Evolutionary conservation across 306 rosid species (phyloP).

Genomic region (Castanea sativa): DNA sequence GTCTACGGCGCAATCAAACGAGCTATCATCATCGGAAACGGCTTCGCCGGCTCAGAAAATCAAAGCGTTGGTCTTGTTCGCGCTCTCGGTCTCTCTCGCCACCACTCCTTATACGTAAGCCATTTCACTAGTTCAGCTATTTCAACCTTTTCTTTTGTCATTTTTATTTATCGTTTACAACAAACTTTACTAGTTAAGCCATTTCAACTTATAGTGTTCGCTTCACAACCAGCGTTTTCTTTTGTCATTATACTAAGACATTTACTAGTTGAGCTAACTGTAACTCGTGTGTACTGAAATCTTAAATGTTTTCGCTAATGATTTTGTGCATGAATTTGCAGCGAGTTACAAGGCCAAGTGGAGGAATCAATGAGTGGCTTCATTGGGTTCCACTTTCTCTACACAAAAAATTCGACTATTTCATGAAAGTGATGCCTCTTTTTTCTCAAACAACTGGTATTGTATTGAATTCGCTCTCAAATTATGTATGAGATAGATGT

Average conservation of each 20-base stretch:
- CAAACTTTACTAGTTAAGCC: too few relatives aligned
- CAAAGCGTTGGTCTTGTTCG: constrained; percentile 84
- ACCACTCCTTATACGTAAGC: constrained; percentile 57
- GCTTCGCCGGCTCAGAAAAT: constrained; percentile 88
- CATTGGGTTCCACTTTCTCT: constrained; percentile 84
- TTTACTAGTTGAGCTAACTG: too few relatives aligned
- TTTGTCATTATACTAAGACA: too few relatives aligned
- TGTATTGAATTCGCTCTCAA: neutral
- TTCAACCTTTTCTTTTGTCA: too few relatives aligned
- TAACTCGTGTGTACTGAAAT: fast-evolving
- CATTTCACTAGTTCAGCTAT: neutral
- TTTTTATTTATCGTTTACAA: too few relatives aligned
- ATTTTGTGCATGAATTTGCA: constrained; percentile 13
- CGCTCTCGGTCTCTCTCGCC: constrained; percentile 73
- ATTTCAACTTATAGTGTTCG: too few relatives aligned
- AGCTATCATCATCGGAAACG: constrained; percentile 79
- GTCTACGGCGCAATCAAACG: constrained; percentile 51
- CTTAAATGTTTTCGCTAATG: too few relatives aligned
- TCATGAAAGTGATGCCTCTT: constrained; percentile 30
- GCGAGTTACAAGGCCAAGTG: constrained; percentile 86
- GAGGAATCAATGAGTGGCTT: constrained; percentile 79
- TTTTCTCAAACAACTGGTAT: constrained; percentile 45
- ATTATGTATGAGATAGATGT: neutral
- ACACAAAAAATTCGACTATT: constrained; percentile 47
- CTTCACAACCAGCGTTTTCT: too few relatives aligned